Evolutionary conservation across 768 basidiomycete genomes (phyloP), one percentile per base, ranked within the genome.

Genomic region (Serendipita sp.): DNA sequence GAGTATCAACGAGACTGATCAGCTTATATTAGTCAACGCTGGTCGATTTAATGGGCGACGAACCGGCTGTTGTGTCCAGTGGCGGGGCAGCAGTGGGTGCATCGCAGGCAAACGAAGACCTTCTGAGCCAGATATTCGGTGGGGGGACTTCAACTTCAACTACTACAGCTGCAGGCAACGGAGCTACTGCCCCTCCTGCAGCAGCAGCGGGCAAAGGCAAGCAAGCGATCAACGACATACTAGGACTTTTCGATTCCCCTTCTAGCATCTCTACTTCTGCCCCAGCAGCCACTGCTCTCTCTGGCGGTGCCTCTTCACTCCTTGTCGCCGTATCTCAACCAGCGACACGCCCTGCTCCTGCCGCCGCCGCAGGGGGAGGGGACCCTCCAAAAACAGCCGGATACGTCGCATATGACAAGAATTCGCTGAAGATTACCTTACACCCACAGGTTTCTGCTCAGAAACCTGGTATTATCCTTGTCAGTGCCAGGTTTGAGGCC

Each of bases 51-150:
- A 78, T 94, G 45, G 93, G 89, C 16, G 92, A 92, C 65, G 92
- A 96, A 38, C 70, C 81, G 10, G 56, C 74, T 16, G 72, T 78
- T 18, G 74, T 75, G 18, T 67, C 41, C 7, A 13, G 75, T 34
- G 78, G 80, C 67, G 76, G 77, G n/a, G 73, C 78, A 48, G 66
- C 73, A 18, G 70, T 77, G 0, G 69, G 76, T 15, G 72, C 77
- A 3, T 72, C 77, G 1, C 82, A 84, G 69, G 83, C 79, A 64
- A 89, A 87, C 65, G 88, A 94, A 72, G 91, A 92, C 70, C 81
- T 97, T 2, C 83, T 99, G 7, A 89, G 88, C 0, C 92, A 94
- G 69, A 93, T 99, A 65, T 98, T 98, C 71, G 94, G 92, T 51
- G 73, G 75, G 34, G 72, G 77, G 37, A 64, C 78, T 1, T 65